These are phyloP conservation scores for Eucalyptus microcorys DNA, from an alignment of 345 rosid species.

Conservation along the genomic window DNA sequence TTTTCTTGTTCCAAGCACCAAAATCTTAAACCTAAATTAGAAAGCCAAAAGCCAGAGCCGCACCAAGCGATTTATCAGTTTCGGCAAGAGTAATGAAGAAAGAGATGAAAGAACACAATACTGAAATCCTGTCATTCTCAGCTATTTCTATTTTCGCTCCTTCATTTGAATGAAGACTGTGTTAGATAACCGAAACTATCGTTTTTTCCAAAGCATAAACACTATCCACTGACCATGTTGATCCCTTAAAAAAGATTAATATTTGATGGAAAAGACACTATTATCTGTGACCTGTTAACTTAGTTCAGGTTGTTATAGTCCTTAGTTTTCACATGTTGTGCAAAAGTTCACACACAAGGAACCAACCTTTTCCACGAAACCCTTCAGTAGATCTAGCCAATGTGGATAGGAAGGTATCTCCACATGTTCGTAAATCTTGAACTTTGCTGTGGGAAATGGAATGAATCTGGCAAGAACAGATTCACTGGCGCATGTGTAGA, in stretches of 20 bases:
- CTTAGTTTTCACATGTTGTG: not conserved
- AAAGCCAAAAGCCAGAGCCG: not conserved
- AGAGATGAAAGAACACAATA: not conserved
- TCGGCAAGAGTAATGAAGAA: not conserved
- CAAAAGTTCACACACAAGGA: not conserved
- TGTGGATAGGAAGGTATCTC: constrained; percentile 12
- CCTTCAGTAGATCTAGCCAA: constrained; percentile 11
- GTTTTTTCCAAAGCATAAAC: not conserved
- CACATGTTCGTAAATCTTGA: constrained; percentile 26
- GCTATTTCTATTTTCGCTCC: not conserved
- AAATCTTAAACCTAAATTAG: not conserved
- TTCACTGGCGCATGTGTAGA: constrained; percentile 56
- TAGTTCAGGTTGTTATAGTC: not conserved
- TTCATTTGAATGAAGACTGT: not conserved
- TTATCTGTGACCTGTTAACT: not conserved
- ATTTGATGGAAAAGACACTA: not conserved
- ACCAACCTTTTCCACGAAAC: constrained; percentile 35
- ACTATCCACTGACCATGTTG: not conserved
- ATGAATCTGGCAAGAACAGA: constrained; percentile 44
- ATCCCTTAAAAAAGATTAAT: not conserved
- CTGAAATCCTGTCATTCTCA: not conserved
- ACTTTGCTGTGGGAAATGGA: constrained; percentile 52
- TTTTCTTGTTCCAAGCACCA: not conserved
- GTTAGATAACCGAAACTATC: not conserved
- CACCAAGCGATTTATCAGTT: not conserved